phyloP scores from a whole-genome alignment of 345 rosid species.

The Heritiera fomes region DNA sequence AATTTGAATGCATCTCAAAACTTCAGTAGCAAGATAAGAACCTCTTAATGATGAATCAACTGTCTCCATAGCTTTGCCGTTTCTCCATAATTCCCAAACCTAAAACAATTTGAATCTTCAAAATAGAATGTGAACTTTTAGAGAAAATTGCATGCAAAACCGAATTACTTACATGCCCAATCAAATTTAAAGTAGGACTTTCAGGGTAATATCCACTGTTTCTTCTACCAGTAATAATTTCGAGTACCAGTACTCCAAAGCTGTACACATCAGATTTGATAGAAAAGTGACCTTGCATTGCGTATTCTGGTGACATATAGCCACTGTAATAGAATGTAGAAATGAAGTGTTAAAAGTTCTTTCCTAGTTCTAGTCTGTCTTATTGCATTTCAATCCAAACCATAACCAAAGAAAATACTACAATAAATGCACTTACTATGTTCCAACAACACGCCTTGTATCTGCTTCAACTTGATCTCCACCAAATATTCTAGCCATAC shows the following conservation, averaged over 20 bases:
- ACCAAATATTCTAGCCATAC: conserved; percentile 60
- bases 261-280: conserved; percentile 69
- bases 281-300: conserved; percentile 60
- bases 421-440: conserved; percentile 46
- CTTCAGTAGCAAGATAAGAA: conserved; percentile 30
- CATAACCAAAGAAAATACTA: too few species aligned
- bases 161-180: conserved; percentile 50
- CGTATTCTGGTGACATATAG: conserved; percentile 77
- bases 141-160: neutral
- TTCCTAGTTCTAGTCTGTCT: neutral
- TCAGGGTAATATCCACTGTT: conserved; percentile 34
- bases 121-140: too few species aligned
- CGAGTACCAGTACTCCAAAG: conserved; percentile 61
- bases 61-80: conserved; percentile 33
- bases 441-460: conserved; percentile 63
- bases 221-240: conserved; percentile 54
- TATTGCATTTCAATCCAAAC: too few species aligned
- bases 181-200: conserved; percentile 31
- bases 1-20: conserved; percentile 49
- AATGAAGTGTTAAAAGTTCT: neutral
- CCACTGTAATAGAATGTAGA: conserved; percentile 36
- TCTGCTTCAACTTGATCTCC: conserved; percentile 49
- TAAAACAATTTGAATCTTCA: neutral
- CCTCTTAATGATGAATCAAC: conserved; percentile 33
- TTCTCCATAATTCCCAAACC: conserved; percentile 61